Evolutionary conservation across 768 basidiomycete genomes (phyloP), one percentile per base, ranked within the genome.

Genomic region (Trametes meyenii): DNA sequence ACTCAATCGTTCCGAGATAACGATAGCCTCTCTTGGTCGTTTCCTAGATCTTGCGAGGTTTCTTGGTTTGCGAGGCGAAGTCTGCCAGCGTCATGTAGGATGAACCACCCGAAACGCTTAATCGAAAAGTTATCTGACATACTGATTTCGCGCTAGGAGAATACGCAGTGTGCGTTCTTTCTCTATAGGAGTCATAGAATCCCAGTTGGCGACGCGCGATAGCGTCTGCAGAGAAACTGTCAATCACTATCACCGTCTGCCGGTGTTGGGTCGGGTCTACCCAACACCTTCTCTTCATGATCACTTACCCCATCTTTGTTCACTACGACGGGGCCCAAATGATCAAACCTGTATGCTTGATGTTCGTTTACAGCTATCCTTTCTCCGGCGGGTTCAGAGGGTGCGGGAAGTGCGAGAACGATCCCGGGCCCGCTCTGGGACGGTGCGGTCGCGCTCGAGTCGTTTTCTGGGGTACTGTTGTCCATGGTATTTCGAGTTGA

Each of bases 141-240:
- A 67, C 76, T 67, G 59, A 66, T 85, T 85, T 59, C 85, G 77
- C 35, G 77, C 77, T 2, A 79, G 76, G 10, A 89, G 70, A 8
- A 88, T 78, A 39, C 84, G 74, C 42, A 85, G 67, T 2, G 84
- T 86, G 24, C 83, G 75, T 61, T 85, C 81, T 68, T 79, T 79
- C 73, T 90, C 86, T 17, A 75, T 67, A 13, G 81, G 75, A 2
- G 85, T 81, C 77, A 89, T 79, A 57, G 78, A 75, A 43, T 76
- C 71, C 88, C 87, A 89, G 66, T 89, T 87, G 29, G 79, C 79
- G 59, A 89, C 86, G 38, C 87, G 75, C 8, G 86, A 88, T 16
- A 88, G 68, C 0, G 87, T 89, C 87, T 88, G 50, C 6, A 40
- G 23, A 17, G 8, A 29, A 7, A 14, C n/a, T 24, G 19, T 46